Conservation (phyloP, 805 yeast species). For the Suhomyces vadensis region DNA sequence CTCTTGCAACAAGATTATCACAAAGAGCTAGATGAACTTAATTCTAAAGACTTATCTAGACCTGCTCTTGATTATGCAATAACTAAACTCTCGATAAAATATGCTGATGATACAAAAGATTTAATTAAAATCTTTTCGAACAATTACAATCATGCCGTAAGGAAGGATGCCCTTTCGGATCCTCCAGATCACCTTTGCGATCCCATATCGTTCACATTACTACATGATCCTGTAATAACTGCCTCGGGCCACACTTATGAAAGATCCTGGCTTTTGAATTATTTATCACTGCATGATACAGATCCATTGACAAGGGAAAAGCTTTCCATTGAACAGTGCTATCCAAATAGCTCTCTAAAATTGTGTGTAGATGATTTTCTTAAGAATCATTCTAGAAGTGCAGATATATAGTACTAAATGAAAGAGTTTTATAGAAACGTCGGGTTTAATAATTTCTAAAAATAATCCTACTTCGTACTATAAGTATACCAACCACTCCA, state of each 20-base stretch:
- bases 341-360: slow-evolving; percentile 12
- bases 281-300: slow-evolving; percentile 30
- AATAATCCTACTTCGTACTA: too few relatives aligned
- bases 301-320: slow-evolving; percentile 42
- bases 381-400: neutral
- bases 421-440: too few relatives aligned
- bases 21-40: slow-evolving; percentile 6
- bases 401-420: neutral
- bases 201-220: slow-evolving; percentile 42
- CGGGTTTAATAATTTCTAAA: too few relatives aligned
- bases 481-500: too few relatives aligned
- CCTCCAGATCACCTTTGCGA: slow-evolving; percentile 39
- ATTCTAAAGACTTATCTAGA: slow-evolving; percentile 5
- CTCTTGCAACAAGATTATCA: slow-evolving; percentile 13
- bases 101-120: slow-evolving; percentile 11
- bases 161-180: slow-evolving; percentile 1
- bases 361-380: slow-evolving; percentile 14
- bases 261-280: slow-evolving; percentile 36
- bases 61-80: slow-evolving; percentile 1
- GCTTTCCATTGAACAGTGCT: slow-evolving; percentile 11
- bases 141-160: slow-evolving; percentile 4
- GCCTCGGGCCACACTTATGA: slow-evolving; percentile 47
- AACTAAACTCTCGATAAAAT: slow-evolving; percentile 11
- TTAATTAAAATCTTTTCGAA: slow-evolving; percentile 10
- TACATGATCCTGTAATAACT: slow-evolving; percentile 46